Evolutionary conservation across 495 filamentous ascomycete genomes (phyloP), one percentile per base, ranked within the genome.

Genomic region (Usnea hakonensis): DNA sequence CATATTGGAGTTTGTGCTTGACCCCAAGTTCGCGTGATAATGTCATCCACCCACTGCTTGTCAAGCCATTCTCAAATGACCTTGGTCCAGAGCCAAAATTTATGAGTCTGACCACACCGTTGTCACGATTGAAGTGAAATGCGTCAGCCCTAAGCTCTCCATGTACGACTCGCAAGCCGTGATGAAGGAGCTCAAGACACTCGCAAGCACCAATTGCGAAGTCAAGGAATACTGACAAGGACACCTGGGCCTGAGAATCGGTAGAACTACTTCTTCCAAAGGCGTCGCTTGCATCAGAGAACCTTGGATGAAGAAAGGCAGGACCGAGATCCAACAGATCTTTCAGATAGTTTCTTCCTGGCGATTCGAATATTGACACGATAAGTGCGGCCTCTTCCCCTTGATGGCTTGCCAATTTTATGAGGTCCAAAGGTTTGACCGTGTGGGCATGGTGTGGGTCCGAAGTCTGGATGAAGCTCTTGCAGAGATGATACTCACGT

Each of bases 101-200:
- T 55, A 89, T 83, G 50, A 96, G 77, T 72, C 87, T 91, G 58
- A 95, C 90, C 37, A 76, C 70, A 28, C 85, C 83, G 10, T 79
- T 81, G 52, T 89, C 82, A 9, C 77, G 68, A 68, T 86, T 85
- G 74, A 87, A 92, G 68, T 95, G 90, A 70, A 95, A 96, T 0
- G 91, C 89, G 74, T 96, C 91, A 0, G 83, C 87, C 28, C 91
- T 81, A 44, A 96, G 83, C 71, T 96, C 91, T 55, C 91, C 91
- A 68, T 96, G 91, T 1, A 95, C 84, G 21, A 90, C 84, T 48
- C 86, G 84, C 43, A 90, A 80, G 2, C 88, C 87, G 74, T 95
- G 89, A 67, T 96, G 91, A 17, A 96, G 69, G 33, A 94, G 85
- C 71, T 96, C 91, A 46, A 91, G 70, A 68, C 90, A 94, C 68